These are phyloP conservation scores for Mycena maculata DNA, from an alignment of 768 basidiomycete species.

Conservation along the genomic window DNA sequence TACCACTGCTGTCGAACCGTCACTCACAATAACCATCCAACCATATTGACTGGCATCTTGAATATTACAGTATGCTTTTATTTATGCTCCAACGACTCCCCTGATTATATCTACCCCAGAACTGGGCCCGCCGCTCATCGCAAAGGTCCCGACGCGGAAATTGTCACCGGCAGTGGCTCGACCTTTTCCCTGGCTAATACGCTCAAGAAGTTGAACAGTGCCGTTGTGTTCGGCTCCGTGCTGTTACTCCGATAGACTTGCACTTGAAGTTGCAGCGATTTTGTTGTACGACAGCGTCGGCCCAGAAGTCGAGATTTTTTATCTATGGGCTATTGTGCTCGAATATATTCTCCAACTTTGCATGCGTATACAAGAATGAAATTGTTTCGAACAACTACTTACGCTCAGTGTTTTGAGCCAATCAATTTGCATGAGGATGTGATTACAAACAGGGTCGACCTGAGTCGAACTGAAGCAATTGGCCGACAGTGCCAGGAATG, in stretches of 20 bases:
- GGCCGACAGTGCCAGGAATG: too few species aligned
- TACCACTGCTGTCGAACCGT: slow-evolving; percentile 45
- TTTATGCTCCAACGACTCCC: background rate
- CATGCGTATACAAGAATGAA: too few species aligned
- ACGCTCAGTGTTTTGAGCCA: too few species aligned
- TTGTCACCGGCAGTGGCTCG: slow-evolving; percentile 37
- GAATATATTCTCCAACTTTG: too few species aligned
- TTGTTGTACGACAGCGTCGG: too few species aligned
- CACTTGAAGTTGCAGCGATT: too few species aligned
- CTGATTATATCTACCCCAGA: background rate
- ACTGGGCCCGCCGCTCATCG: slow-evolving; percentile 48
- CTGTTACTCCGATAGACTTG: background rate
- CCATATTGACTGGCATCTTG: slow-evolving; percentile 49
- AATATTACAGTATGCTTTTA: slow-evolving; percentile 6
- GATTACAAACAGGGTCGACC: too few species aligned
- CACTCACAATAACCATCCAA: background rate
- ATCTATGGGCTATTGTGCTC: too few species aligned
- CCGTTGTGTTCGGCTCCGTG: background rate
- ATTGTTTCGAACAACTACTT: too few species aligned
- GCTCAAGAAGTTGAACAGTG: slow-evolving; percentile 12
- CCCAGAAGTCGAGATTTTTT: too few species aligned
- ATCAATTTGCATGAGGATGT: too few species aligned
- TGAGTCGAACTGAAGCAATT: too few species aligned
- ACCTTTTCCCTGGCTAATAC: slow-evolving; percentile 24
- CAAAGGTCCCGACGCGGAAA: slow-evolving; percentile 38